These are phyloP conservation scores for Penicillium pulvis DNA, from an alignment of 495 filamentous ascomycete genomes.

Conservation along the genomic window DNA sequence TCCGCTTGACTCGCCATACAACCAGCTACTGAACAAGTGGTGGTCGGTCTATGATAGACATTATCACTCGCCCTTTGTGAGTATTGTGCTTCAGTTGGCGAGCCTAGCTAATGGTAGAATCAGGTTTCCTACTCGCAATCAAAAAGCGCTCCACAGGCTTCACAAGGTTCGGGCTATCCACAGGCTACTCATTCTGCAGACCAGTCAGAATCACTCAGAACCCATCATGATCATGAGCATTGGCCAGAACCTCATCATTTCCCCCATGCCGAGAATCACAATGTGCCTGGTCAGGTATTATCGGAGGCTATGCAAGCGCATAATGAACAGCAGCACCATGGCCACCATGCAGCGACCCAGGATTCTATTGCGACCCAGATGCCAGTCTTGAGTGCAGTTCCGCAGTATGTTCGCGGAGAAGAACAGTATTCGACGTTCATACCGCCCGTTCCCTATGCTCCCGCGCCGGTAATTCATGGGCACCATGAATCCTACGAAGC, in stretches of 20 bases:
- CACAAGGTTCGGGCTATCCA: background rate
- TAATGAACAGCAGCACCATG: conserved; percentile 7
- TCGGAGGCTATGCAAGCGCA: background rate
- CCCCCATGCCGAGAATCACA: conserved; percentile 5
- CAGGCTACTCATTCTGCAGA: background rate
- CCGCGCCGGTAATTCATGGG: conserved; percentile 13
- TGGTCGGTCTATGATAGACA: conserved; percentile 92
- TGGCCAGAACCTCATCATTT: conserved; percentile 14
- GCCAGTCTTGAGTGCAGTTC: conserved; percentile 41
- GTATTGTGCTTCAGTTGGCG: conserved; percentile 7
- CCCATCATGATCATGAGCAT: conserved; percentile 8
- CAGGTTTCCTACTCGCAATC: conserved; percentile 18
- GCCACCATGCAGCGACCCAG: background rate
- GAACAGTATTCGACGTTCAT: conserved; percentile 44
- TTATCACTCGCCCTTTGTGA: conserved; percentile 53
- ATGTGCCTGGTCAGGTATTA: conserved; percentile 10
- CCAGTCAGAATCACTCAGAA: background rate
- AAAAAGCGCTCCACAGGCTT: background rate
- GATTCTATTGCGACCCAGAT: background rate
- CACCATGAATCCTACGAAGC: conserved; percentile 15
- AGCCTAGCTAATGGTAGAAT: conserved; percentile 13
- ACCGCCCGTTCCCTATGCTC: conserved; percentile 19
- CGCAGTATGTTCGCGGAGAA: conserved; percentile 50
- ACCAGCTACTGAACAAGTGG: conserved; percentile 81
- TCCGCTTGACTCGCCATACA: conserved; percentile 64